A percentile compares a stretch with the other conserved stretches of the same genome.
These are phyloP conservation scores for Rhododendron simsii DNA, from an alignment of 148 eudicot genomes.

Conservation along the genomic window DNA sequence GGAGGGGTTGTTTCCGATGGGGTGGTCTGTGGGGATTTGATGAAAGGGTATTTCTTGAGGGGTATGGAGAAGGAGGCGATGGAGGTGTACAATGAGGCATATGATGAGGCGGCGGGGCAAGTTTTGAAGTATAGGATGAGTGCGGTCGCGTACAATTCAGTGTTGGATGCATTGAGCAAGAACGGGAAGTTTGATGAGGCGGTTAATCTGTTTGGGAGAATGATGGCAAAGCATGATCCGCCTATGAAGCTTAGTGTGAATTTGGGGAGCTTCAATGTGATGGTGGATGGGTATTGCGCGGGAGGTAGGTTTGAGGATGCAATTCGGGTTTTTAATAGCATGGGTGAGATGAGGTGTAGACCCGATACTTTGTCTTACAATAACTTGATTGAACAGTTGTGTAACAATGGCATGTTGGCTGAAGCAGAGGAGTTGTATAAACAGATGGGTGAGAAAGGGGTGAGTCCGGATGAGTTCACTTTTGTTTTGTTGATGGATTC, in stretches of 20 bases:
- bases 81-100: constrained; percentile 45
- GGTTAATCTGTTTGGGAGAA: constrained; percentile 64
- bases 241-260: constrained; percentile 63
- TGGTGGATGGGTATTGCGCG: constrained; percentile 78
- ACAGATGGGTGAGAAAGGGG: constrained; percentile 70
- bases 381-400: constrained; percentile 69
- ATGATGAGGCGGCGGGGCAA: too few relatives aligned
- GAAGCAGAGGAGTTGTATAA: constrained; percentile 78
- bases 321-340: constrained; percentile 66
- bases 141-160: constrained; percentile 60
- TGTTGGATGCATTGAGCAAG: constrained; percentile 73
- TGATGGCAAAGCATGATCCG: constrained; percentile 64
- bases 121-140: constrained; percentile 46
- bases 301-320: constrained; percentile 62
- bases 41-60: constrained; percentile 76
- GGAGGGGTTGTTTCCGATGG: constrained; percentile 62
- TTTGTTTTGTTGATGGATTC: constrained; percentile 73
- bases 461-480: constrained; percentile 76
- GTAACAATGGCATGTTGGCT: constrained; percentile 51
- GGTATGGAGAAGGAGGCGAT: constrained; percentile 78
- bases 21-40: constrained; percentile 65
- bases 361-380: constrained; percentile 86
- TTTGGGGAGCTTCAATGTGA: constrained; percentile 81
- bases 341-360: constrained; percentile 73
- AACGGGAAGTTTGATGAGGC: constrained; percentile 79